These are phyloP conservation scores for Cyclanthera cordifolia DNA, from an alignment of 306 rosid genomes.

Conservation along the genomic window DNA sequence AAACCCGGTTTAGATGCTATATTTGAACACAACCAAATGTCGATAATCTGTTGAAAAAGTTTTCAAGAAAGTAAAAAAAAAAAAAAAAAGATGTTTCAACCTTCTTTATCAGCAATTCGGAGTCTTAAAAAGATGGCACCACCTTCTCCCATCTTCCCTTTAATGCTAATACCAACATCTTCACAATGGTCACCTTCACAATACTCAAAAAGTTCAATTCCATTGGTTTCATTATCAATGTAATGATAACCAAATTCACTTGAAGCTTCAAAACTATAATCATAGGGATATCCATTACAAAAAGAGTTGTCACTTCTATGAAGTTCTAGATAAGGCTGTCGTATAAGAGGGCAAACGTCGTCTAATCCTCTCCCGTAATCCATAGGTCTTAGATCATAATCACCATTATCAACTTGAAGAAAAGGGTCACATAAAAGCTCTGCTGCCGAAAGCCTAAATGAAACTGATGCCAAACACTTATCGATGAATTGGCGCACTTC, in stretches of 20 bases:
- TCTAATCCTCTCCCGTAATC: conserved; percentile 14
- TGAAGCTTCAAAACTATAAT: conserved; percentile 32
- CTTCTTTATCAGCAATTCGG: conserved; percentile 19
- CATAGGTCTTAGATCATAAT: conserved; percentile 38
- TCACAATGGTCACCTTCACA: conserved; percentile 16
- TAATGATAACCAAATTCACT: conserved; percentile 14
- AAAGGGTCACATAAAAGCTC: conserved; percentile 80
- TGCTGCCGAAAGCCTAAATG: conserved; percentile 65
- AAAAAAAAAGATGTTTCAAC: neutral
- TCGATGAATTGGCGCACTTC: conserved; percentile 72
- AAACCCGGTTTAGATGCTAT: neutral
- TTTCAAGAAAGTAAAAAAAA: neutral
- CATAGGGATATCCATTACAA: conserved; percentile 29
- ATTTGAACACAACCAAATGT: neutral
- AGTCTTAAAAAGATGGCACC: conserved; percentile 18
- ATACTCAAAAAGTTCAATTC: conserved; percentile 17
- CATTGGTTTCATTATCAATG: neutral
- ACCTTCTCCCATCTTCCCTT: conserved; percentile 16
- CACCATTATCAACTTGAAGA: conserved; percentile 58
- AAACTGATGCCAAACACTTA: conserved; percentile 76
- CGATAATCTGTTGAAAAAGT: too few species aligned
- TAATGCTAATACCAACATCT: conserved; percentile 12
- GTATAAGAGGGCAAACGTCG: conserved; percentile 27
- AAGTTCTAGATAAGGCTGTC: too few species aligned
- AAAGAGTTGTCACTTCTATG: conserved; percentile 26